Conservation (phyloP, 345 rosid genomes). For the Hevea brasiliensis region DNA sequence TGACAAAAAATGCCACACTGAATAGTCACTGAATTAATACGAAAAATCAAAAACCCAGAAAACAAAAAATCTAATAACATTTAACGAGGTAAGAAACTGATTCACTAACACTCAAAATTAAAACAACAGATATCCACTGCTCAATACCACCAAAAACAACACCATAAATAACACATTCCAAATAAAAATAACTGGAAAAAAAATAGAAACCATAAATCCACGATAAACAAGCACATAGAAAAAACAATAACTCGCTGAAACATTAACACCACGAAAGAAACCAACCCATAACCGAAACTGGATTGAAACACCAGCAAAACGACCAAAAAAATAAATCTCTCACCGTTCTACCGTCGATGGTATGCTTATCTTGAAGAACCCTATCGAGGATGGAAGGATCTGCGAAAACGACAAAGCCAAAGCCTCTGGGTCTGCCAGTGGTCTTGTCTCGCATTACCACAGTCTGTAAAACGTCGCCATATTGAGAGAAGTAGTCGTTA, state of each 20-base stretch:
- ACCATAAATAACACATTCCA: not conserved
- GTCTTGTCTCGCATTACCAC: slow-evolving; percentile 71
- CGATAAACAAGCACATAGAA: not conserved
- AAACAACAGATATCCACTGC: not conserved
- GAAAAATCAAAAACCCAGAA: not conserved
- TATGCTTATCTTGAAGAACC: slow-evolving; percentile 73
- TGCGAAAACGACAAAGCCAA: slow-evolving; percentile 80
- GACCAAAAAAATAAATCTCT: slow-evolving; percentile 13
- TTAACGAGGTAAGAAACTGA: not conserved
- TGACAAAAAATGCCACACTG: not conserved
- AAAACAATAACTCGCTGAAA: not conserved
- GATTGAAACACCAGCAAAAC: not conserved
- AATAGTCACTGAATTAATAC: not conserved
- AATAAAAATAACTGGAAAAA: not conserved
- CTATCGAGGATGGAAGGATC: slow-evolving; percentile 64
- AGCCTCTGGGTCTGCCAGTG: slow-evolving; percentile 78
- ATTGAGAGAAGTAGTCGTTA: slow-evolving; percentile 61
- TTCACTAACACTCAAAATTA: not conserved
- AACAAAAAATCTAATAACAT: not conserved
- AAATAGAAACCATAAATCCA: not conserved
- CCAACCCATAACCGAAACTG: not conserved
- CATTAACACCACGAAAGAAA: not conserved
- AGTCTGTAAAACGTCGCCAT: slow-evolving; percentile 68
- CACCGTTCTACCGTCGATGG: slow-evolving; percentile 79
- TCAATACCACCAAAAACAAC: not conserved